Evolutionary conservation across 179 eudicot genomes (phyloP).

Genomic region (Beta corolliflora): DNA sequence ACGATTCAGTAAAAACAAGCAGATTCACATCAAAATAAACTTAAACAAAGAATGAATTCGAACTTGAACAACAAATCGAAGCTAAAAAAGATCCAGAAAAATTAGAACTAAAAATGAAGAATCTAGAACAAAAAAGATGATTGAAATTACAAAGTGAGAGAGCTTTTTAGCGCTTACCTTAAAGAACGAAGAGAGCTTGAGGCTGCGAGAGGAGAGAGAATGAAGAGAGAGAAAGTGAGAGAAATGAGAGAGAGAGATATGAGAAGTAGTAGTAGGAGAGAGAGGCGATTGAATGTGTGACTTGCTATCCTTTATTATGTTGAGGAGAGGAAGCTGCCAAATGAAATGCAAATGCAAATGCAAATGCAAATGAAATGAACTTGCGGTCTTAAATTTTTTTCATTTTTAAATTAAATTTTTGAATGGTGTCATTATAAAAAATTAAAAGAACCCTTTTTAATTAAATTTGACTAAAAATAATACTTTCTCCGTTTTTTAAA

Average conservation of each 20-base stretch:
- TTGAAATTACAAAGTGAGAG: neutral
- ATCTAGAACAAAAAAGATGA: neutral
- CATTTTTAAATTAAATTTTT: no score
- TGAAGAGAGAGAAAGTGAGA: slow-evolving; percentile 4
- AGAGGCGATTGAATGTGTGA: slow-evolving; percentile 24
- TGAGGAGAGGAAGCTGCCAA: slow-evolving; percentile 7
- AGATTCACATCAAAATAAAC: neutral
- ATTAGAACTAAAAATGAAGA: neutral
- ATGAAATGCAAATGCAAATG: slow-evolving; percentile 31
- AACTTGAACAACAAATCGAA: neutral
- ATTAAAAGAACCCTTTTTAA: no score
- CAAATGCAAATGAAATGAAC: no score
- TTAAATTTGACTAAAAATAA: neutral
- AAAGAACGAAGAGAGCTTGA: slow-evolving; percentile 12
- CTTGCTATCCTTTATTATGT: slow-evolving; percentile 30
- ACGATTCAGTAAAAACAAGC: slow-evolving; percentile 4
- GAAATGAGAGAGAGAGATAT: slow-evolving; percentile 14
- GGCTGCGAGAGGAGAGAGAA: slow-evolving; percentile 33
- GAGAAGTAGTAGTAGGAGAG: slow-evolving; percentile 15
- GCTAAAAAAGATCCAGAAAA: slow-evolving; percentile 4
- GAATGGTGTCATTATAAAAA: no score
- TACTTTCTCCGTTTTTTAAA: no score
- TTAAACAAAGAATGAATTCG: neutral
- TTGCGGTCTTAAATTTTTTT: no score
- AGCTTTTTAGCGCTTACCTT: slow-evolving; percentile 20